phyloP scores from a whole-genome alignment of 176 grass and related monocot genomes.

The Aegilops umbellulata region DNA sequence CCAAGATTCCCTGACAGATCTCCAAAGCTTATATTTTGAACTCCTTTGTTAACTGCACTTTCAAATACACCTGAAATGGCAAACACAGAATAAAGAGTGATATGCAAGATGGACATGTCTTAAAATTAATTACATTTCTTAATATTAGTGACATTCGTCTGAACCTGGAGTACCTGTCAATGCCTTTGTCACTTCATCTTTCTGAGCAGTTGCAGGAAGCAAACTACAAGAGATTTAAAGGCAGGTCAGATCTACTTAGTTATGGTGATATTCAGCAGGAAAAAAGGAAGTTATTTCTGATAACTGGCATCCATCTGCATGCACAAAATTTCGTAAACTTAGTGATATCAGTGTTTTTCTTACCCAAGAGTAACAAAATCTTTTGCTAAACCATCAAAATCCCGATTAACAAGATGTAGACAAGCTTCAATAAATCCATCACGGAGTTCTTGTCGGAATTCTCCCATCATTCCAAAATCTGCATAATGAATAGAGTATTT shows the following conservation, averaged over 20 bases:
- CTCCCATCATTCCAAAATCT: conserved; percentile 99
- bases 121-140: not conserved
- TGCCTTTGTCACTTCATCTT: conserved; percentile 93
- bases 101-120: not conserved
- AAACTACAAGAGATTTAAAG: conserved; percentile 58
- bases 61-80: conserved; percentile 75
- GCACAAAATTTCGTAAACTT: not conserved
- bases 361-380: conserved; percentile 98
- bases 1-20: conserved; percentile 98
- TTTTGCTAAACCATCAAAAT: conserved; percentile 98
- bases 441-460: conserved; percentile 86
- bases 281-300: not conserved
- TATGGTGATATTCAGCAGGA: not conserved
- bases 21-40: conserved; percentile 95
- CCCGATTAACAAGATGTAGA: conserved; percentile 97
- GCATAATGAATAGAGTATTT: conserved; percentile 34
- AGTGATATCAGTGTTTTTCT: conserved; percentile 22
- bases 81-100: conserved; percentile 14
- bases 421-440: conserved; percentile 98
- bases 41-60: conserved; percentile 94
- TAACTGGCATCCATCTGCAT: conserved; percentile 11
- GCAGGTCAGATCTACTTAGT: not conserved
- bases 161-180: conserved; percentile 70
- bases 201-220: conserved; percentile 91
- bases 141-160: conserved; percentile 22